phyloP scores from a whole-genome alignment of 2,329 filamentous ascomycete genomes.

The Clonostachys solani region DNA sequence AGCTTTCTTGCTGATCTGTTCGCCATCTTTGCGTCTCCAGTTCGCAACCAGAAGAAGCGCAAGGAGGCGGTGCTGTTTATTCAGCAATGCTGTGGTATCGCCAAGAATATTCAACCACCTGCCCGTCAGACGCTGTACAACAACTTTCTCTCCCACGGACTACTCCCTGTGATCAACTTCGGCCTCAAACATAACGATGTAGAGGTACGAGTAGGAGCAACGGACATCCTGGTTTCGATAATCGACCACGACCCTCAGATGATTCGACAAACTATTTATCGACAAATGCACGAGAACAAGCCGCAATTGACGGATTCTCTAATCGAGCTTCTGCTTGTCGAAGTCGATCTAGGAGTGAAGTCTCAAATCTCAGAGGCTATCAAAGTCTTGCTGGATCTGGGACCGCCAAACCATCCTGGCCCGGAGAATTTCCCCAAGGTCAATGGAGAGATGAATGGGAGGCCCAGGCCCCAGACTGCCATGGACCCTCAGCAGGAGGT shows the following conservation, averaged over 20 bases:
- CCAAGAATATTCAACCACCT: slow-evolving; percentile 87
- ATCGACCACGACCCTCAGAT: slow-evolving; percentile 95
- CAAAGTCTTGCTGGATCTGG: slow-evolving; percentile 85
- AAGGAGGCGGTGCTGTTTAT: slow-evolving; percentile 96
- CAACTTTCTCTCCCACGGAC: slow-evolving; percentile 83
- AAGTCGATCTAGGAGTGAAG: slow-evolving; percentile 91
- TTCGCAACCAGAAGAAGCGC: slow-evolving; percentile 65
- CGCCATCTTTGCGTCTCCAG: slow-evolving; percentile 69
- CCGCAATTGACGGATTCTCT: slow-evolving; percentile 85
- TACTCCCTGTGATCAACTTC: slow-evolving; percentile 87
- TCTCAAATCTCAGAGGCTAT: slow-evolving; percentile 93
- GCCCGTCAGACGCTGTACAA: slow-evolving; percentile 78
- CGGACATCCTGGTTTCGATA: slow-evolving; percentile 87
- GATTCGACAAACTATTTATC: slow-evolving; percentile 90
- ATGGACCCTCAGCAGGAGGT: slow-evolving; percentile 74
- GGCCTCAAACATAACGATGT: slow-evolving; percentile 83
- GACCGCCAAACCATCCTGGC: slow-evolving; percentile 32
- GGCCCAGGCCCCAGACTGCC: slow-evolving; percentile 48
- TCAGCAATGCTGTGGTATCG: slow-evolving; percentile 90
- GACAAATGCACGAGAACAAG: slow-evolving; percentile 83
- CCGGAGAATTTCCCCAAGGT: slow-evolving; percentile 57
- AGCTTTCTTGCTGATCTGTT: slow-evolving; percentile 83
- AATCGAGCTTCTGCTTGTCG: slow-evolving; percentile 85
- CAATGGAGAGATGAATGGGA: slow-evolving; percentile 64
- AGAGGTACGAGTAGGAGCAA: slow-evolving; percentile 82